A percentile compares a stretch with the other conserved stretches of the same genome.
These are phyloP conservation scores for Apophysomyces variabilis DNA, from an alignment of 371 early-diverging fungal species.

Conservation along the genomic window DNA sequence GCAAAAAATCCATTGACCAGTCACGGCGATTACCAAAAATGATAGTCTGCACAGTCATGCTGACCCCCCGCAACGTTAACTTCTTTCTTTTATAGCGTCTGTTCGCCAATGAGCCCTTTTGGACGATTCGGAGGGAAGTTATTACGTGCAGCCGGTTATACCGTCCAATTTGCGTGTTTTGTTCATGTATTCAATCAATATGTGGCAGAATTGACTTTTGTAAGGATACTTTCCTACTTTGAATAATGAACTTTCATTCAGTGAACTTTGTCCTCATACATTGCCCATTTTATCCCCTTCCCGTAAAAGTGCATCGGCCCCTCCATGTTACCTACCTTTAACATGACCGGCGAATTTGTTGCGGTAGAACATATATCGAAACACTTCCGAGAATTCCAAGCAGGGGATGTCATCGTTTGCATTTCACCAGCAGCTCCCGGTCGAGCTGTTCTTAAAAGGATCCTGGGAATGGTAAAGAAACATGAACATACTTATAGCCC, in stretches of 20 bases:
- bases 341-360: constrained; percentile 71
- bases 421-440: constrained; percentile 70
- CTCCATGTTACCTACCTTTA: constrained; percentile 85
- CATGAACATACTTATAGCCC: no score
- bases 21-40: no score
- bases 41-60: background rate
- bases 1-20: no score
- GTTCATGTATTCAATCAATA: constrained; percentile 67
- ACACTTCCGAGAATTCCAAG: constrained; percentile 50
- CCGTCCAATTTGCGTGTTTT: constrained; percentile 61
- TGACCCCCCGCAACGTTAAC: background rate
- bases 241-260: no score
- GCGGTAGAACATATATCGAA: constrained; percentile 68
- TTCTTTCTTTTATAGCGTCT: background rate
- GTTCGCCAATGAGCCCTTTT: constrained; percentile 13
- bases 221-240: constrained; percentile 25
- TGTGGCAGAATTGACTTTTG: constrained; percentile 73
- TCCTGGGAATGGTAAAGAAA: constrained; percentile 70
- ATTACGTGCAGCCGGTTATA: constrained; percentile 29
- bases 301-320: constrained; percentile 75
- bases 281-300: background rate
- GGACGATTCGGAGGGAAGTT: constrained; percentile 24
- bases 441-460: constrained; percentile 73
- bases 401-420: constrained; percentile 81
- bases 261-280: no score